Evolutionary conservation across 2,329 filamentous ascomycete genomes (phyloP).

Genomic region (Colletotrichum lindemuthianum): DNA sequence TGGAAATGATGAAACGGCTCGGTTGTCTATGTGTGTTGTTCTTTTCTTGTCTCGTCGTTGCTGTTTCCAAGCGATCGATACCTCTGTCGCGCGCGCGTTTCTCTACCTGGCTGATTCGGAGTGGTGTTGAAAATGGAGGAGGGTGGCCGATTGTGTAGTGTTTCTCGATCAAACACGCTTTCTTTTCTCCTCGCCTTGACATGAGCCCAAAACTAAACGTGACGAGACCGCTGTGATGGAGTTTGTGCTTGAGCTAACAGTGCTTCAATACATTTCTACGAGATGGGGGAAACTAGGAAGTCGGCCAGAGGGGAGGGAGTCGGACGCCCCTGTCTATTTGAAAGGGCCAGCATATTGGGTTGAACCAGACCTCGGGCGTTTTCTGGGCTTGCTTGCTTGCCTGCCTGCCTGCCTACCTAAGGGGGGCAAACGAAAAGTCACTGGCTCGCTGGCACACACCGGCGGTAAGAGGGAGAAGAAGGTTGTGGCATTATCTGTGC

Average conservation of each 20-base stretch:
- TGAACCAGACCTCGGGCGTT: too few relatives aligned
- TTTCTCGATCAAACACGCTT: slow-evolving; percentile 4
- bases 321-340: too few relatives aligned
- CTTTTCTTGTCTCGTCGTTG: not conserved
- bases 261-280: too few relatives aligned
- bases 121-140: not conserved
- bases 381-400: too few relatives aligned
- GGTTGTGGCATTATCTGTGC: slow-evolving; percentile 34
- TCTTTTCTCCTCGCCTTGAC: not conserved
- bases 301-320: too few relatives aligned
- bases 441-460: not conserved
- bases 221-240: too few relatives aligned
- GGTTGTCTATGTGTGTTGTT: not conserved
- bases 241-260: too few relatives aligned
- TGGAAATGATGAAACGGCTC: not conserved
- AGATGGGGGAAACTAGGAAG: too few relatives aligned
- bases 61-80: slow-evolving; percentile 22
- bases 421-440: too few relatives aligned
- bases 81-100: slow-evolving; percentile 24
- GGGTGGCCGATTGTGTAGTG: not conserved
- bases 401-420: too few relatives aligned
- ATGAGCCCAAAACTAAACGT: not conserved
- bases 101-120: slow-evolving; percentile 4
- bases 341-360: too few relatives aligned
- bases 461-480: not conserved